These are phyloP conservation scores for Talaromyces sp. DNA, from an alignment of 2,329 filamentous ascomycete species.

Conservation along the genomic window DNA sequence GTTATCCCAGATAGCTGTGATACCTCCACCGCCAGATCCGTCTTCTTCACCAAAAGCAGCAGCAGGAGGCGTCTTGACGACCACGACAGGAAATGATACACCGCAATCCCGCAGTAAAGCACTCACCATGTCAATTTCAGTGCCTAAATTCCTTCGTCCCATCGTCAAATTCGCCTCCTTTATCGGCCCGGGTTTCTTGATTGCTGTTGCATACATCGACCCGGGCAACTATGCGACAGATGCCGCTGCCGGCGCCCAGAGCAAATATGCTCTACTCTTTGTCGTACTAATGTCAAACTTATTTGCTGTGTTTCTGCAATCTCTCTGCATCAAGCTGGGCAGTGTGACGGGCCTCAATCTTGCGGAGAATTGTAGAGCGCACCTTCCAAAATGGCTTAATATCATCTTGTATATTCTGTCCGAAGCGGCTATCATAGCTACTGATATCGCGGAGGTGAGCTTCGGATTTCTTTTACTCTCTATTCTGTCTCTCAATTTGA, in stretches of 20 bases:
- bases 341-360: slow-evolving; percentile 67
- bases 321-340: slow-evolving; percentile 58
- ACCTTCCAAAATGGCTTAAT: slow-evolving; percentile 65
- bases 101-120: slow-evolving; percentile 29
- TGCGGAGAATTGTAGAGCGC: slow-evolving; percentile 62
- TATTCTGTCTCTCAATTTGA: not conserved
- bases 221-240: slow-evolving; percentile 51
- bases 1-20: not conserved
- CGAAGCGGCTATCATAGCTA: slow-evolving; percentile 67
- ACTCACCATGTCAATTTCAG: slow-evolving; percentile 31
- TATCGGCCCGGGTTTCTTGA: slow-evolving; percentile 48
- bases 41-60: slow-evolving; percentile 19
- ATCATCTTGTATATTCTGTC: slow-evolving; percentile 60
- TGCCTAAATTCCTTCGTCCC: slow-evolving; percentile 25
- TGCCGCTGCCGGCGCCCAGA: slow-evolving; percentile 47
- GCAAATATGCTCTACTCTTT: slow-evolving; percentile 45
- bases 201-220: slow-evolving; percentile 50
- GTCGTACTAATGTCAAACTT: slow-evolving; percentile 48
- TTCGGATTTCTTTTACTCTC: not conserved
- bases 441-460: slow-evolving; percentile 64
- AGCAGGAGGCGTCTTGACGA: slow-evolving; percentile 24
- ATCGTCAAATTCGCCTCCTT: slow-evolving; percentile 43
- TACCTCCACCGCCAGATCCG: slow-evolving; percentile 1
- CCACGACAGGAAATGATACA: slow-evolving; percentile 28
- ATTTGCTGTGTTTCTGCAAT: slow-evolving; percentile 49